These are phyloP conservation scores for Erysiphe pulchra DNA, from an alignment of 2,329 filamentous ascomycete genomes.

Conservation along the genomic window DNA sequence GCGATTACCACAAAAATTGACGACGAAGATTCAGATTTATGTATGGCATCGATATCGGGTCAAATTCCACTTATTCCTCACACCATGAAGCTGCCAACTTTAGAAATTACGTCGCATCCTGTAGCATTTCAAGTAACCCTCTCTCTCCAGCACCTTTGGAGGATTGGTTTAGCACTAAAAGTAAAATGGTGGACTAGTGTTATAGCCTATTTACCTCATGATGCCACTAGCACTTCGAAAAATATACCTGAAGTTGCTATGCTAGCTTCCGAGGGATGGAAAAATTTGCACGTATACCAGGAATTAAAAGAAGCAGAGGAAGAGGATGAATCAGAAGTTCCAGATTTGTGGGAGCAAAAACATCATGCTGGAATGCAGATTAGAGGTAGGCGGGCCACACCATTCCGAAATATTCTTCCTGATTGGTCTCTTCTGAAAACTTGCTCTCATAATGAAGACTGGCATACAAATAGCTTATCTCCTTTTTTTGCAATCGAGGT, in stretches of 20 bases:
- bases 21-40: constrained; percentile 7
- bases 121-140: constrained; percentile 31
- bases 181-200: constrained; percentile 52
- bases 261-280: constrained; percentile 24
- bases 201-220: constrained; percentile 42
- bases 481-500: constrained; percentile 56
- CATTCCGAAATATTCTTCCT: constrained; percentile 17
- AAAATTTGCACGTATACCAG: constrained; percentile 3
- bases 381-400: constrained; percentile 2
- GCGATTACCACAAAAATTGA: constrained; percentile 32
- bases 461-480: constrained; percentile 17
- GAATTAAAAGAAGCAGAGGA: constrained; percentile 7
- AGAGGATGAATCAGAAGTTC: constrained; percentile 24
- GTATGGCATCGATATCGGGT: constrained; percentile 45
- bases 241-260: constrained; percentile 13
- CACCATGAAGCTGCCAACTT: constrained; percentile 30
- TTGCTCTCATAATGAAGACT: constrained; percentile 4
- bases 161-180: constrained; percentile 46
- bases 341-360: constrained; percentile 44
- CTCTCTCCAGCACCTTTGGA: constrained; percentile 70
- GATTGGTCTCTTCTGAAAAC: constrained; percentile 21
- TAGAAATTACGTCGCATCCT: constrained; percentile 1
- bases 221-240: neutral
- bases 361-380: constrained; percentile 24
- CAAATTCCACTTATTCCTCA: constrained; percentile 74